These are phyloP conservation scores for Cornus kousa DNA, from an alignment of 148 eudicot genomes.

Conservation along the genomic window DNA sequence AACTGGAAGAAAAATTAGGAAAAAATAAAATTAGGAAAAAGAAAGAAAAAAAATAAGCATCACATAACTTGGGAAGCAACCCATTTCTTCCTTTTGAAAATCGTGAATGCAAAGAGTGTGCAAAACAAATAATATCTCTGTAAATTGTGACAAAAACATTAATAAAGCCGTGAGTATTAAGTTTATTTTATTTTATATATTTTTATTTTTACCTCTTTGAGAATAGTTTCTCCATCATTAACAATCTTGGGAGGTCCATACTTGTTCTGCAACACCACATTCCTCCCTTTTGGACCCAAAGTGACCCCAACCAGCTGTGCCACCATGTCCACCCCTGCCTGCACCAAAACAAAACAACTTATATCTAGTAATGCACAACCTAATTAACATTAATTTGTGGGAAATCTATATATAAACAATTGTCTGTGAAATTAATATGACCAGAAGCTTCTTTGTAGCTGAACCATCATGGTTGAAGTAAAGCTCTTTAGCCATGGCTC, in stretches of 20 bases:
- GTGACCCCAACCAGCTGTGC: slow-evolving; percentile 89
- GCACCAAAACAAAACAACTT: slow-evolving; percentile 9
- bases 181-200: background rate
- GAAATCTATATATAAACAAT: background rate
- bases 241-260: slow-evolving; percentile 98
- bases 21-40: background rate
- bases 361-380: background rate
- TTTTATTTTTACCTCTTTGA: slow-evolving; percentile 56
- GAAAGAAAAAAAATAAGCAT: background rate
- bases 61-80: too few species aligned
- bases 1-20: background rate
- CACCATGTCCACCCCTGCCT: slow-evolving; percentile 90
- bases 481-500: slow-evolving; percentile 70
- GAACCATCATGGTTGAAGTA: slow-evolving; percentile 86
- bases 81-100: too few species aligned
- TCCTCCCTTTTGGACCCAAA: slow-evolving; percentile 94
- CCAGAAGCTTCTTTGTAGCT: slow-evolving; percentile 80
- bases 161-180: background rate
- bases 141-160: too few species aligned
- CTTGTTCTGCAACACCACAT: slow-evolving; percentile 84
- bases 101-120: too few species aligned
- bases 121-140: too few species aligned
- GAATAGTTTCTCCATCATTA: slow-evolving; percentile 96
- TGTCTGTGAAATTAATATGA: slow-evolving; percentile 16
- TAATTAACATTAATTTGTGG: background rate